A percentile compares a stretch with the other conserved stretches of the same genome.
These are phyloP conservation scores for Fonsecaea multimorphosa DNA, from an alignment of 2,329 filamentous ascomycete genomes.

Conservation along the genomic window DNA sequence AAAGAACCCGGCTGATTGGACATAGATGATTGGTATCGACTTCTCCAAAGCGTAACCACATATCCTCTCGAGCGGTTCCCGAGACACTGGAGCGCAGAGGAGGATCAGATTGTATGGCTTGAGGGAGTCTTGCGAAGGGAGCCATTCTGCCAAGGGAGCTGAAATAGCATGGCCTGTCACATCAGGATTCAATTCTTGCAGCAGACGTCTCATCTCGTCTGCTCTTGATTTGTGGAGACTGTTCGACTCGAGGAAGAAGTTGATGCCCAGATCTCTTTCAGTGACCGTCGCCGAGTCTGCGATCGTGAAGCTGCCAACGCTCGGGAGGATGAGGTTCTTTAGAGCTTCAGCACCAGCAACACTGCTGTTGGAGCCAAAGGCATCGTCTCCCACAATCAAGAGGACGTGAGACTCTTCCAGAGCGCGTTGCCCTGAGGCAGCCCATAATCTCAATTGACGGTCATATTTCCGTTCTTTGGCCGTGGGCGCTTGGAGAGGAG, in stretches of 20 bases:
- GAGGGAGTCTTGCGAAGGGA: slow-evolving; percentile 48
- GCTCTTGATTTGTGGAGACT: slow-evolving; percentile 79
- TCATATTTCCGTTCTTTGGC: slow-evolving; percentile 83
- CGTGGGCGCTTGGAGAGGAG: slow-evolving; percentile 59
- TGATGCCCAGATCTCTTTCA: slow-evolving; percentile 86
- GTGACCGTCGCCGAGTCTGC: slow-evolving; percentile 78
- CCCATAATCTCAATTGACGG: slow-evolving; percentile 93
- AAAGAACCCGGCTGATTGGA: slow-evolving; percentile 92
- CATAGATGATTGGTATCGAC: slow-evolving; percentile 75
- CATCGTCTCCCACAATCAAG: slow-evolving; percentile 70
- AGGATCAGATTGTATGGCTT: slow-evolving; percentile 65
- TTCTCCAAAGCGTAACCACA: slow-evolving; percentile 59
- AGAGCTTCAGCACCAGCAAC: slow-evolving; percentile 88
- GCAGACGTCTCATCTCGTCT: slow-evolving; percentile 74
- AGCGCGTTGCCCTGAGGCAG: slow-evolving; percentile 85
- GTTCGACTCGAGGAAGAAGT: slow-evolving; percentile 90
- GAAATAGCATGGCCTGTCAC: slow-evolving; percentile 75
- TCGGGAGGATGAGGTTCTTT: slow-evolving; percentile 95
- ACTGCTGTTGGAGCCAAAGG: slow-evolving; percentile 38
- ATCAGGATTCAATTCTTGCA: slow-evolving; percentile 91
- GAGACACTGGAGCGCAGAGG: slow-evolving; percentile 64
- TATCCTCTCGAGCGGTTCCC: slow-evolving; percentile 58
- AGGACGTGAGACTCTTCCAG: slow-evolving; percentile 92
- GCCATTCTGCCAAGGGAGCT: slow-evolving; percentile 48
- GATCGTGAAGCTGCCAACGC: slow-evolving; percentile 90